Evolutionary conservation across 352 stramenopile genomes (phyloP).

Genomic region (Pythium scleroteichum): DNA sequence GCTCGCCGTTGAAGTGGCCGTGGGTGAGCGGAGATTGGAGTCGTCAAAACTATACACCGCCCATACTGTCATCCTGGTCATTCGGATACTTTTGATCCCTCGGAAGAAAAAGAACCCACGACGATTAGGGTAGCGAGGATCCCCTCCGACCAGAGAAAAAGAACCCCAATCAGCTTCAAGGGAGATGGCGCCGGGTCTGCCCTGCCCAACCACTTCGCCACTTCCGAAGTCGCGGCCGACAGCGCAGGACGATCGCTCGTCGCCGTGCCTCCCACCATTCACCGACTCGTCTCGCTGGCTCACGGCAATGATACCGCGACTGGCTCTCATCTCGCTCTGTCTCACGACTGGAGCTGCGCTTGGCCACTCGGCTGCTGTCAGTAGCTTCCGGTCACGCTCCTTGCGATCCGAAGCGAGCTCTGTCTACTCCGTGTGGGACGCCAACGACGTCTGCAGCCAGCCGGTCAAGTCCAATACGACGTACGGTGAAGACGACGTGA

Average conservation of each 20-base stretch:
- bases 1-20: too few relatives aligned
- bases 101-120: slow-evolving; percentile 1
- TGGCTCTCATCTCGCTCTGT: background rate
- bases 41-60: background rate
- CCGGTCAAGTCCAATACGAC: background rate
- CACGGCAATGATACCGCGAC: too few relatives aligned
- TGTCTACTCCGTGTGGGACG: slow-evolving; percentile 8
- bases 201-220: background rate
- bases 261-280: too few relatives aligned
- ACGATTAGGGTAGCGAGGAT: background rate
- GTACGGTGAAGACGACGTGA: slow-evolving; percentile 1
- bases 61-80: background rate
- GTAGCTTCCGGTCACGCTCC: background rate
- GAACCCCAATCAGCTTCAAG: slow-evolving; percentile 9
- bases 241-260: background rate
- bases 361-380: background rate
- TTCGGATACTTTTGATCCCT: background rate
- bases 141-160: background rate
- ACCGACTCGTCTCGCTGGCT: too few relatives aligned
- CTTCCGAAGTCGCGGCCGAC: background rate
- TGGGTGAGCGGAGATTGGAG: background rate
- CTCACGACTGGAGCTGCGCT: background rate
- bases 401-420: slow-evolving; percentile 4
- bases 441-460: slow-evolving; percentile 11
- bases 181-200: background rate